phyloP scores from a whole-genome alignment of 768 basidiomycete genomes.

The Phylloporus sp. region DNA sequence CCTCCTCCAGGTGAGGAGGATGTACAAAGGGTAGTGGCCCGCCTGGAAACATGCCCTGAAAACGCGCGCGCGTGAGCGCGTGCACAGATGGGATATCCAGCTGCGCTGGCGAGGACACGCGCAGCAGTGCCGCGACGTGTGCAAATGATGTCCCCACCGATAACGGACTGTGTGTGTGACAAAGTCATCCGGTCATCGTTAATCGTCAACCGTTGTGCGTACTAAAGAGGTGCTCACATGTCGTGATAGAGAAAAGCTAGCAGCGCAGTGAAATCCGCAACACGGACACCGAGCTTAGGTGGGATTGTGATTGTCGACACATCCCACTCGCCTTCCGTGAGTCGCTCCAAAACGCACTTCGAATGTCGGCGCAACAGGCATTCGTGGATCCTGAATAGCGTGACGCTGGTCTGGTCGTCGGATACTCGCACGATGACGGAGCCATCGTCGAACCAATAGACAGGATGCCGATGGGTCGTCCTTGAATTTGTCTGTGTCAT shows the following conservation, averaged over 20 bases:
- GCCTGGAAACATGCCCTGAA: slow-evolving; percentile 49
- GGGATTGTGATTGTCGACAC: slow-evolving; percentile 32
- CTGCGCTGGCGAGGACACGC: slow-evolving; percentile 51
- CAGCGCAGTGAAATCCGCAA: slow-evolving; percentile 51
- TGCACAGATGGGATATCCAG: slow-evolving; percentile 58
- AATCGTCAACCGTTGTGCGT: neutral
- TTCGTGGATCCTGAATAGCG: slow-evolving; percentile 55
- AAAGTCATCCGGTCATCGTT: too few species aligned
- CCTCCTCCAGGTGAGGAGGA: slow-evolving; percentile 48
- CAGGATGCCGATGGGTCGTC: slow-evolving; percentile 36
- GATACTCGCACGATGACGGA: slow-evolving; percentile 47
- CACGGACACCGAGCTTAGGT: slow-evolving; percentile 34
- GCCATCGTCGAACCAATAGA: slow-evolving; percentile 68
- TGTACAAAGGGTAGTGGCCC: slow-evolving; percentile 42
- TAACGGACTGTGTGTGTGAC: slow-evolving; percentile 42
- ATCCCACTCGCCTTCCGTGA: neutral
- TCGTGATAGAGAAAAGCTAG: slow-evolving; percentile 69
- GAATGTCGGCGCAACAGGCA: slow-evolving; percentile 54
- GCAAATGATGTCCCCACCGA: slow-evolving; percentile 40
- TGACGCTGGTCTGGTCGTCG: slow-evolving; percentile 19
- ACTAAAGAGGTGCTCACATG: slow-evolving; percentile 42
- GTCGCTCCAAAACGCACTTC: slow-evolving; percentile 8
- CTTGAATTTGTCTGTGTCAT: neutral
- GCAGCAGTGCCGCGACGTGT: slow-evolving; percentile 52
- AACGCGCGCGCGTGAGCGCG: slow-evolving; percentile 36